Evolutionary conservation across 768 basidiomycete species (phyloP), one percentile per base, ranked within the genome.

Genomic region (Gyrodon lividus): DNA sequence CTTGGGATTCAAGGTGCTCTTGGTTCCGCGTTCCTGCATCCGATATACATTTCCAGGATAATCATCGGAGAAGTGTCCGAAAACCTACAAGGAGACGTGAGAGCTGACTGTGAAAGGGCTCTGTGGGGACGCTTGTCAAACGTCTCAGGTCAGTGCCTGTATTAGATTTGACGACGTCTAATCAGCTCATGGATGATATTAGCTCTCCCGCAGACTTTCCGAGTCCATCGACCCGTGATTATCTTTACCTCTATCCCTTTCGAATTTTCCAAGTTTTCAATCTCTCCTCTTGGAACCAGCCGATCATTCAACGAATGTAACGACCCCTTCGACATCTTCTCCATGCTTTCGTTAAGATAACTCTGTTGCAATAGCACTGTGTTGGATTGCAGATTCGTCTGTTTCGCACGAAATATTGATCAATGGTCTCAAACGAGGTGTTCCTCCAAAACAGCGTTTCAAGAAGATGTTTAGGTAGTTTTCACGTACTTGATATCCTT

Each of bases 1-100:
- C 72, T 92, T 4, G 95, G 95, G 0, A 74, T 96, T 22, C 92
- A 96, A 62, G 95, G 96, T 3, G 86, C 89, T 2, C 72, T 97
- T 43, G 80, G 80, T 2, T 77, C 84, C 5, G 70, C 53, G 14
- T 73, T 79, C 55, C 70, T 83, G 35, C 60, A 58, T 3, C 89
- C 89, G 0, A 50, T 95, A 6, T 92, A 92, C 62, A 68, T 95
- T 19, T 67, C 72, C 38, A 62, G 66, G 22, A 69, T 98, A 16
- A 71, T 93, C 47, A 73, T 98, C 3, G 91, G 93, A 2, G 91
- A 87, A 37, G 84, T 92, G 0, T 73, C 77, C 0, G 37, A 31
- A 2, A 62, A 65, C 2, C 59, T 79, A 56, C 72, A 68, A 13
- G 68, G 57, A 5, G 59, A 63, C 6, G 81, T 86, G 0, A 64